A percentile compares a stretch with the other conserved stretches of the same genome.
Conservation (phyloP, 2,329 filamentous ascomycete genomes). For the Simplicillium sp. region DNA sequence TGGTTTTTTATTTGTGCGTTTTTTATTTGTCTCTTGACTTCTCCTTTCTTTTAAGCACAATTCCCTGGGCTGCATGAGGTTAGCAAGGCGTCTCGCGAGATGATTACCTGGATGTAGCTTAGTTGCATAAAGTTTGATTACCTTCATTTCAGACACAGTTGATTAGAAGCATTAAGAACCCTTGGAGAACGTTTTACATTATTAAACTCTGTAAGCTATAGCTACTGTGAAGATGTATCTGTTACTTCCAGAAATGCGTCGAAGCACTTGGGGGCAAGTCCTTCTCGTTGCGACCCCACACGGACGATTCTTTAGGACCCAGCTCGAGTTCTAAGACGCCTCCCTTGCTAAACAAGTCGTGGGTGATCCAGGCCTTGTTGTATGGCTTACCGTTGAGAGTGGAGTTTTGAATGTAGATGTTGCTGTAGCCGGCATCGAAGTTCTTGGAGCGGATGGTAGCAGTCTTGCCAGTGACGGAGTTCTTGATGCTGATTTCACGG, state of each 20-base stretch:
- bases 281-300: constrained; percentile 5
- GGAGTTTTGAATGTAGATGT: constrained; percentile 50
- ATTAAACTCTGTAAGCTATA: too few relatives aligned
- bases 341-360: constrained; percentile 49
- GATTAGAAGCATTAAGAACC: too few relatives aligned
- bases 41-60: not conserved
- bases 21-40: too few relatives aligned
- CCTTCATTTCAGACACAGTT: too few relatives aligned
- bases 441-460: constrained; percentile 18
- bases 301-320: constrained; percentile 4
- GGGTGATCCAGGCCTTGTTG: constrained; percentile 49
- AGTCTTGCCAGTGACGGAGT: constrained; percentile 13
- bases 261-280: constrained; percentile 13
- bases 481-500: constrained; percentile 28
- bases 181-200: too few relatives aligned
- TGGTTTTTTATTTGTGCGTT: not conserved
- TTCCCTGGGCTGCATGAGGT: too few relatives aligned
- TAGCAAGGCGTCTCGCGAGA: too few relatives aligned
- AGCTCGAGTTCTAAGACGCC: constrained; percentile 38
- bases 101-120: too few relatives aligned
- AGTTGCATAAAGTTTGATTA: too few relatives aligned
- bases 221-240: not conserved
- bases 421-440: constrained; percentile 34
- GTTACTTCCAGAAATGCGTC: constrained; percentile 12
- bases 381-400: constrained; percentile 44